Evolutionary conservation across 1,139 yeast genomes (phyloP).

Genomic region (Magnusiomyces suaveolens): DNA sequence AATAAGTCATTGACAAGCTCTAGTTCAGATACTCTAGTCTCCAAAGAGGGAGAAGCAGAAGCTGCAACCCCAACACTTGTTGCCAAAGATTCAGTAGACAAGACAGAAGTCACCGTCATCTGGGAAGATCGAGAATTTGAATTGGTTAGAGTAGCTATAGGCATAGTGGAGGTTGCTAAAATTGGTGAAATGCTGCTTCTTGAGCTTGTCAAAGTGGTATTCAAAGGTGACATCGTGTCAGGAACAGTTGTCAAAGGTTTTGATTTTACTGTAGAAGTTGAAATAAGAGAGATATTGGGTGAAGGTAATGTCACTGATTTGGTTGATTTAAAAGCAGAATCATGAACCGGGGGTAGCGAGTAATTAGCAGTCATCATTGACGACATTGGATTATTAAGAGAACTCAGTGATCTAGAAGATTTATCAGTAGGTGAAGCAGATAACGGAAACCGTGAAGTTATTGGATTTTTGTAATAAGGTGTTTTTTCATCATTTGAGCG

Average conservation of each 20-base stretch:
- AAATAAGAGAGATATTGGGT: not conserved
- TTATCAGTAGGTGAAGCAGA: not conserved
- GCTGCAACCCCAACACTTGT: not conserved
- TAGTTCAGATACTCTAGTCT: slow-evolving; percentile 48
- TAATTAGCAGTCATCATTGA: not conserved
- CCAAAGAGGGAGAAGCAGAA: slow-evolving; percentile 8
- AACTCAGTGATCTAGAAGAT: not conserved
- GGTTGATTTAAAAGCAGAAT: not conserved
- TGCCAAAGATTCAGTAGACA: not conserved
- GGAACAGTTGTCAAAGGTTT: not conserved
- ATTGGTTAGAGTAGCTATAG: not conserved
- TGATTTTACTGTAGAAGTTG: not conserved
- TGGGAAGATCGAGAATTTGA: not conserved
- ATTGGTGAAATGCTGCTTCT: not conserved
- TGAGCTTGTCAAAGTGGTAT: not conserved
- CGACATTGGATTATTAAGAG: not conserved
- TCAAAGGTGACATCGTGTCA: not conserved
- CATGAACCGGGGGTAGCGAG: not conserved
- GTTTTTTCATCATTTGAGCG: not conserved
- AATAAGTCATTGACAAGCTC: slow-evolving; percentile 84
- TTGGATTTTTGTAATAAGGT: not conserved
- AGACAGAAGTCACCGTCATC: not conserved
- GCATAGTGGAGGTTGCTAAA: not conserved
- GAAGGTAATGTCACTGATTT: not conserved
- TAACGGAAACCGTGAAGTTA: not conserved